Evolutionary conservation across 1,284 basidiomycete genomes (phyloP), one percentile per base, ranked within the genome.

Genomic region (Ganoderma sinense): DNA sequence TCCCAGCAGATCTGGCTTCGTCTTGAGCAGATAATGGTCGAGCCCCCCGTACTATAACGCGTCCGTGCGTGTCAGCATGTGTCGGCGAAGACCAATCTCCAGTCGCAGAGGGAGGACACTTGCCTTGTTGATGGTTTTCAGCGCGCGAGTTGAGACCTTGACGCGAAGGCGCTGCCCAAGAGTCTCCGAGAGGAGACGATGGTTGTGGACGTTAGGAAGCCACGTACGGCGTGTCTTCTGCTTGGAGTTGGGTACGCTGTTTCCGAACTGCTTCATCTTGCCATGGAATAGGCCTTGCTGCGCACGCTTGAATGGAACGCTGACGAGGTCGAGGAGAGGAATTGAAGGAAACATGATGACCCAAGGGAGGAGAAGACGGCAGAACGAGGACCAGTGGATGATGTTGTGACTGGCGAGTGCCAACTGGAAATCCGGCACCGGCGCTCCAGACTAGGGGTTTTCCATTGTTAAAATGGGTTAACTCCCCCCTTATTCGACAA

Each of bases 211-310:
- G 81, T 98, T 98, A 31, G 96, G 94, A 33, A 94, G 84, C 96
- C 96, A 98, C 58, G 90, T 89, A 58, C 96, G 85, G 63, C 94
- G 91, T n/a, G 97, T 97, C 84, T 97, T 97, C 80, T 93, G 89
- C 79, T 94, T 91, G 29, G 96, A 97, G 81, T 95, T 93, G 0
- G 96, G 95, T 64, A 97, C 94, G 78, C 93, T 97, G 86, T 97
- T 97, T 48, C 96, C 96, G 74, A 90, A 91, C 75, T 89, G 91
- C 73, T 91, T 93, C 64, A 84, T 88, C 78, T 91, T 92, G 20
- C 94, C 94, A 69, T 95, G 93, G 79, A 93, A 95, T 1, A 96
- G 89, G 65, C 93, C 93, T 2, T 88, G 82, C 71, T 93, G 89
- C 0, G 93, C 82, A 51, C 92, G 88, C 79, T 94, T 94, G 84